Base-by-base conservation (phyloP, 2,329 filamentous ascomycete genomes). In the Aureobasidium uvarum region DNA sequence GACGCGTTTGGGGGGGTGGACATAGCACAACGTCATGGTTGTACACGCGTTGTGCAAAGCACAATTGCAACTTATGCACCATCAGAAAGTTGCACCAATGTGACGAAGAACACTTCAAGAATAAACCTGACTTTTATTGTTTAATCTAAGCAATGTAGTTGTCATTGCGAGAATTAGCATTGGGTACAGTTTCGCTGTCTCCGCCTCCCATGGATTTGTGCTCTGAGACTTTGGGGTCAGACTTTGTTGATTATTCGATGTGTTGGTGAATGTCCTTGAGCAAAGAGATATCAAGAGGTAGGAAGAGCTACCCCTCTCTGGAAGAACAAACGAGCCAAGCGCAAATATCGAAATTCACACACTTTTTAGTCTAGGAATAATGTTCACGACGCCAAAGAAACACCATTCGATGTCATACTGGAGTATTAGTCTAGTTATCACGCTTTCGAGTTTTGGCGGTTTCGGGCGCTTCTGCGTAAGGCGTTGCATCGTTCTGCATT, bases 21-120 rank as follows among this genome's bases (percentile, higher is more conserved):
- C 11, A 38, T 23, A 39, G 28, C 28, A 46, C 39, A 48, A 48
- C 56, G 56, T 60, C 56, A 48, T 60, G 33, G 38, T 48, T 48
- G 39, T 58, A 39, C 55, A 45, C 5, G 4, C 5, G 5, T 43
- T 25, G 36, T 48, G 28, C 56, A n/a, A 36, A 18, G 16, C 48
- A 51, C 11, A 31, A 33, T 4, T 36, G 1, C 33, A 8, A 11
- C 10, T 36, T 36, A 13, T 36, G 33, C 10, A 36, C 3, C 1
- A 13, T 39, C 38, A 13, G 14, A 2, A 39, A 3, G 28, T 31
- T 6, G 28, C 28, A 31, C 38, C 38, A 39, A 39, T 16, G 38
- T 16, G 14, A 39, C 38, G 38, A 39, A 28, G 20, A n/a, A 45
- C 28, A 31, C 28, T 31, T 31, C 6, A 5, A 31, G 28, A 31